Base-by-base conservation (phyloP, 129 eudicot species). In the Logfia minima region DNA sequence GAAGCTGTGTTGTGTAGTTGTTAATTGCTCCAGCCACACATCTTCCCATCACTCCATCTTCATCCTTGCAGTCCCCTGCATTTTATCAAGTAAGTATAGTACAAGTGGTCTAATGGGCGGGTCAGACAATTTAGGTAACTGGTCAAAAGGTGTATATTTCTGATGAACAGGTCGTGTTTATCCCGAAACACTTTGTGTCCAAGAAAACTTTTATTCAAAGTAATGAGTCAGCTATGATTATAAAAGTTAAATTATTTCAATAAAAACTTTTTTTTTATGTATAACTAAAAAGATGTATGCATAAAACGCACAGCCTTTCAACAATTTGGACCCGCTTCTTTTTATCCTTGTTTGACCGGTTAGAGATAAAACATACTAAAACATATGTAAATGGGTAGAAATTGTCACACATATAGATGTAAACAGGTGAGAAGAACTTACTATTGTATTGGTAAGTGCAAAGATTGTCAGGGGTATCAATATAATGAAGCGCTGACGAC, bases 11-110 rank as follows among this genome's bases (percentile, higher is more conserved):
- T 62, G 98, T 94, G 85, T 94, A 94, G 76, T 94, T 94, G 70
- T 83, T 84, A 67, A 94, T 89, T 58, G 97, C 97, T 11, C 97
- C 98, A 28, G 97, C 96, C 19, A 91, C 98, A 85, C 98, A 94
- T 66, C 91, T 86, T 69, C 75, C 93, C 76, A 22, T 66, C 39
- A 68, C 72, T 58, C 98, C 97, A 55, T 86, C 85, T 77, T 74
- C 93, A 82, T 91, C 97, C 86, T 91, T 94, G 88, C 98, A 91
- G 65, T 94, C 98, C 93, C 98, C 98, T 94, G 52, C 35, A 41
- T 19, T 7, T 58, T 13, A 58, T 2, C 26, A 58, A 16, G 23
- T 55, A 58, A 3, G 4, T 58, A 2, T 8, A 4, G 26, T 58
- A 58, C 2, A 19, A 58, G 11, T 58, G 34, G 2, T 26, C 4